Conservation (phyloP, 1,284 basidiomycete species). For the Leccinum colubrinum region DNA sequence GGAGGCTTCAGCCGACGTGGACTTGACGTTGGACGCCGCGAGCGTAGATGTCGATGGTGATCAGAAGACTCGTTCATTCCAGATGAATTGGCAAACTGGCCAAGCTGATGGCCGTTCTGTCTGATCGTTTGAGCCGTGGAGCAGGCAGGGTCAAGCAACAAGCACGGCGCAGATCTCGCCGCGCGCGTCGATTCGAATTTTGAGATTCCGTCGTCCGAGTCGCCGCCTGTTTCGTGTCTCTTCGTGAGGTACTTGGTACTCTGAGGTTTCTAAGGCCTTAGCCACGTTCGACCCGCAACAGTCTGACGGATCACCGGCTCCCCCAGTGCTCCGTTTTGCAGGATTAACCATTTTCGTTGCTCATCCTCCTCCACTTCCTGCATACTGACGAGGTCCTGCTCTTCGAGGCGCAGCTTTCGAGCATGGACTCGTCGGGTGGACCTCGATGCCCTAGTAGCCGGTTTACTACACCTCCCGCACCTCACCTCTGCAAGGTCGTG, state of each 20-base stretch:
- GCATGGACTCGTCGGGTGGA: conserved; percentile 50
- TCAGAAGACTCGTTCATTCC: conserved; percentile 44
- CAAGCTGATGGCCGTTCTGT: conserved; percentile 41
- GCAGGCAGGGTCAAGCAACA: conserved; percentile 20
- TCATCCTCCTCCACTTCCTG: conserved; percentile 79
- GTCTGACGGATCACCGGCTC: conserved; percentile 1
- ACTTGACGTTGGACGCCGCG: conserved; percentile 4
- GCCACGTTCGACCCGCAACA: conserved; percentile 23
- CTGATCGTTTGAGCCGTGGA: conserved; percentile 9
- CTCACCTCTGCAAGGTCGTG: conserved; percentile 41
- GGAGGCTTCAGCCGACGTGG: conserved; percentile 60
- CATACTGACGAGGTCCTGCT: conserved; percentile 82
- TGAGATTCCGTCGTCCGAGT: conserved; percentile 61
- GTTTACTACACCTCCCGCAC: conserved; percentile 51
- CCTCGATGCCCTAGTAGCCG: conserved; percentile 49
- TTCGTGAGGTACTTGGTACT: conserved; percentile 47
- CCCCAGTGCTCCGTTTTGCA: conserved; percentile 38
- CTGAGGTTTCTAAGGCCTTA: conserved; percentile 28
- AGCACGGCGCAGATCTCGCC: conserved; percentile 58
- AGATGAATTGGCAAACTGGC: conserved; percentile 48
- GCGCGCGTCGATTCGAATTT: conserved; percentile 33
- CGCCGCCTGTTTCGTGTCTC: conserved; percentile 53
- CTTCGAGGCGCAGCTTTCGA: conserved; percentile 43
- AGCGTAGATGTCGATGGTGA: conserved; percentile 32
- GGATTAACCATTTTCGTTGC: conserved; percentile 66